Evolutionary conservation across 148 eudicot species (phyloP), one percentile per base, ranked within the genome.

Genomic region (Amaranthus hypochondriacus): DNA sequence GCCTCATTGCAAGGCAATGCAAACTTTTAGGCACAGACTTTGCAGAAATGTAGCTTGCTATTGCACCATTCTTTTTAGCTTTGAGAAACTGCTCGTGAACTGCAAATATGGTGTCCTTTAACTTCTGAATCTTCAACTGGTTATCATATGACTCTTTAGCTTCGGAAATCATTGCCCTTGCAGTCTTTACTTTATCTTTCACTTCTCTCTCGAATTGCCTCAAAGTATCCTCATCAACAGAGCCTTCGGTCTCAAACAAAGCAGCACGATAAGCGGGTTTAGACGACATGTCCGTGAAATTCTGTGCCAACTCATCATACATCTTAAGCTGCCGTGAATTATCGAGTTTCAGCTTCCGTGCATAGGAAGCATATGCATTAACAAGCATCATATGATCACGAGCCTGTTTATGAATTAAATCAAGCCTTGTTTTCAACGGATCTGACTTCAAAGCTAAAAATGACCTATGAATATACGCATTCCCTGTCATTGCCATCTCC

Each of bases 201-300:
- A 89, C 96, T 73, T 92, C 97, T 82, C 87, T 92, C 86, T 92
- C 97, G 56, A 92, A 90, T 64, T 88, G 93, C 82, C 91, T 88
- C 81, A 93, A 78, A 18, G 87, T 83, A 73, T 93, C 98, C 78
- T 93, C 98, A 61, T 93, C 96, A 52, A 93, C 89, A 11, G 87
- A 85, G 46, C 89, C 98, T 71, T 84, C 87, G 4, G 93, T 83
- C 84, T 90, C 89, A 73, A 92, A 83, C 81, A 93, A 80, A 4
- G 92, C 79, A 5, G 86, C 62, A 8, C 81, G 89, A 77, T 90
- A 90, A 12, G 74, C 80, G 55, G 92, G 90, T 48, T 93, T 90
- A 48, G 85, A 64, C 14, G 77, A 70, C 70, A 88, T 70, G 56
- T 88, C 88, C 2, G 89, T 83, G 72, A 92, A 81, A 68, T 88